Evolutionary conservation across 768 basidiomycete genomes (phyloP).

Genomic region (Hortiboletus flavorubellus): DNA sequence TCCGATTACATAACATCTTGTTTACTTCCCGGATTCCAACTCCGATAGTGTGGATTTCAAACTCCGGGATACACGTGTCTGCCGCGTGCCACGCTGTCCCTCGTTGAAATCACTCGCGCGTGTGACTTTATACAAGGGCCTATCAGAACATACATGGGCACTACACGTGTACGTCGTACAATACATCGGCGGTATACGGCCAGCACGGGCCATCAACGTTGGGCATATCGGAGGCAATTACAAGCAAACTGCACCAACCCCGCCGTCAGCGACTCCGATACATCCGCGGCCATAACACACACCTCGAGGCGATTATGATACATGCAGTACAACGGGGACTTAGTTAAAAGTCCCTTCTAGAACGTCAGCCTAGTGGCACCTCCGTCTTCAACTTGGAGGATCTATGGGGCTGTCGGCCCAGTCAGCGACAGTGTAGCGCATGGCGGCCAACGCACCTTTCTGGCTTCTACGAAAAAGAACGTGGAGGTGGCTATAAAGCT

Average conservation of each 20-base stretch:
- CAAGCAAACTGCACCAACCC: slow-evolving; percentile 2
- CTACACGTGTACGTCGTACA: slow-evolving; percentile 19
- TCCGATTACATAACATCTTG: slow-evolving; percentile 18
- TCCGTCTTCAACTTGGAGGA: slow-evolving; percentile 10
- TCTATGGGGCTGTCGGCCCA: slow-evolving; percentile 18
- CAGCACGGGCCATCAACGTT: too few relatives aligned
- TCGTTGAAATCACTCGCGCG: slow-evolving; percentile 25
- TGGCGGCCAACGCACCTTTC: slow-evolving; percentile 19
- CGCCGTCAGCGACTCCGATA: neutral
- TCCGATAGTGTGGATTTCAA: slow-evolving; percentile 16
- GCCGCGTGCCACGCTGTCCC: slow-evolving; percentile 15
- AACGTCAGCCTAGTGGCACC: neutral
- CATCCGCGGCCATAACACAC: neutral
- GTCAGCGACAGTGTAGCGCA: slow-evolving; percentile 4
- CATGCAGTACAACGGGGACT: slow-evolving; percentile 23
- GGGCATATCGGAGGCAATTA: slow-evolving; percentile 12
- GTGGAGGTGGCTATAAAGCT: slow-evolving; percentile 28
- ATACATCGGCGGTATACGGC: neutral
- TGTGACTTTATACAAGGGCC: slow-evolving; percentile 8
- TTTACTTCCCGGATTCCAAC: slow-evolving; percentile 18
- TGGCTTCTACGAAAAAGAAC: slow-evolving; percentile 30
- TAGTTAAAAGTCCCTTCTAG: slow-evolving; percentile 27
- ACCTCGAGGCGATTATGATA: slow-evolving; percentile 24
- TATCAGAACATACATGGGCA: neutral
- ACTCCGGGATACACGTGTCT: slow-evolving; percentile 21